phyloP scores from a whole-genome alignment of 2,329 filamentous ascomycete species.

The Verticillium nubilum region DNA sequence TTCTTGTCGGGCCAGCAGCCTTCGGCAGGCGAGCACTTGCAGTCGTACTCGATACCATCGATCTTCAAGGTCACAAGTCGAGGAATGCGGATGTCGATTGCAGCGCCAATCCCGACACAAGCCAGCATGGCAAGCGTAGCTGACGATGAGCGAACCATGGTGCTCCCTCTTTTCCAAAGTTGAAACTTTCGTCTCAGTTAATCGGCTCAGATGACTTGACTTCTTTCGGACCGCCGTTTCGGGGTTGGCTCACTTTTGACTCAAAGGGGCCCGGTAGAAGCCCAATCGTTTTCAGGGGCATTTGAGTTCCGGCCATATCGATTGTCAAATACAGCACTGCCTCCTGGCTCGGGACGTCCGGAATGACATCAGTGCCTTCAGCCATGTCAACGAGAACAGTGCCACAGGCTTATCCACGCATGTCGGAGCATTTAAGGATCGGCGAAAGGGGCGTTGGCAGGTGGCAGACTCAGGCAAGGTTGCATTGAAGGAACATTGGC shows the following conservation, averaged over 20 bases:
- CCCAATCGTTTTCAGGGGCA: not conserved
- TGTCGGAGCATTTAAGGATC: not conserved
- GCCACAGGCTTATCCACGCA: not conserved
- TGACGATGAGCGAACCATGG: not conserved
- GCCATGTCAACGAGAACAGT: not conserved
- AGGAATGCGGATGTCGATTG: not conserved
- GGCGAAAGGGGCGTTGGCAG: not conserved
- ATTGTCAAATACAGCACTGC: too few relatives aligned
- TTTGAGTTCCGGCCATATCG: too few relatives aligned
- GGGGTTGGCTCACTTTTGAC: too few relatives aligned
- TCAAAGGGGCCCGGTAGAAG: not conserved
- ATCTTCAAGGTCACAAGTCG: constrained; percentile 6
- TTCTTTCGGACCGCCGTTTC: too few relatives aligned
- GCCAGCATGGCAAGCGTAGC: not conserved
- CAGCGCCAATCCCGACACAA: not conserved
- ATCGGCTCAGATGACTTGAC: too few relatives aligned
- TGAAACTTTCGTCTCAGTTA: not conserved
- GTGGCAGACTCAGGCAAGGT: not conserved
- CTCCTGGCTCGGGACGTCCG: not conserved
- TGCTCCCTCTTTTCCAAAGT: not conserved
- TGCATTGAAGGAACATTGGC: not conserved
- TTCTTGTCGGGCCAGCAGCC: constrained; percentile 22
- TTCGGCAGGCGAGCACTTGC: constrained; percentile 24
- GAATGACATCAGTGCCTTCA: not conserved
- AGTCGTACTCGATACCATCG: constrained; percentile 20